phyloP scores from a whole-genome alignment of 1,284 basidiomycete genomes.

The Coniferiporia weirii region DNA sequence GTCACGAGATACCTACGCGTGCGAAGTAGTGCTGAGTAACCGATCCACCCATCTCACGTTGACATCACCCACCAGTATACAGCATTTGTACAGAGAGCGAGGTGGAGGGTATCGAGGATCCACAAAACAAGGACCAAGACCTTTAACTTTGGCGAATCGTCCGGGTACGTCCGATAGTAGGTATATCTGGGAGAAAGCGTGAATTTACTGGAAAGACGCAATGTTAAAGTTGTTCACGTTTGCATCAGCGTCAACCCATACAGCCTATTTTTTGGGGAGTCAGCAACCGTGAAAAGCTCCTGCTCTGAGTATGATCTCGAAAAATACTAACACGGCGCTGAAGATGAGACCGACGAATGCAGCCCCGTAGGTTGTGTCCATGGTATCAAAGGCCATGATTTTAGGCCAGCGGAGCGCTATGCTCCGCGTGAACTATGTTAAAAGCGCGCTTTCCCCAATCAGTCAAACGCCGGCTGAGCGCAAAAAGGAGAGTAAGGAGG shows the following conservation, averaged over 20 bases:
- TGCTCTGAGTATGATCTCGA: not conserved
- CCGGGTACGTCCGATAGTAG: conserved; percentile 22
- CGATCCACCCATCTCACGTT: not conserved
- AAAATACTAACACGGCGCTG: conserved; percentile 24
- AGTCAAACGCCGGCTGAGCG: too few species aligned
- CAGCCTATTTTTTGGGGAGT: conserved; percentile 17
- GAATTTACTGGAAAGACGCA: not conserved
- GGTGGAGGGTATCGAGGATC: conserved; percentile 26
- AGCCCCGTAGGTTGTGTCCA: conserved; percentile 26
- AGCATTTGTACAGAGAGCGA: conserved; percentile 25
- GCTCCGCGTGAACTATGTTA: too few species aligned
- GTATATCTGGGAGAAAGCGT: conserved; percentile 4
- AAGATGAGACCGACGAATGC: conserved; percentile 26
- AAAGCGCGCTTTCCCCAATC: too few species aligned
- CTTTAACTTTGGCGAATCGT: conserved; percentile 23
- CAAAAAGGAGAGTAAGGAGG: too few species aligned
- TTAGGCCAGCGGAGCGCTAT: not conserved
- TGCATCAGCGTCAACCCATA: conserved; percentile 28
- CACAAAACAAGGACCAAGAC: conserved; percentile 23
- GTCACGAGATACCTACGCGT: conserved; percentile 26
- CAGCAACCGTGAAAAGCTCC: not conserved
- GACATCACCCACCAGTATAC: conserved; percentile 24
- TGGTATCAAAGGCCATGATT: not conserved
- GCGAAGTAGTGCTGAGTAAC: too few species aligned
- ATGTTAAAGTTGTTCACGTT: conserved; percentile 21